Evolutionary conservation across 2,329 filamentous ascomycete species (phyloP).

Genomic region (Tolypocladium guangdongense): DNA sequence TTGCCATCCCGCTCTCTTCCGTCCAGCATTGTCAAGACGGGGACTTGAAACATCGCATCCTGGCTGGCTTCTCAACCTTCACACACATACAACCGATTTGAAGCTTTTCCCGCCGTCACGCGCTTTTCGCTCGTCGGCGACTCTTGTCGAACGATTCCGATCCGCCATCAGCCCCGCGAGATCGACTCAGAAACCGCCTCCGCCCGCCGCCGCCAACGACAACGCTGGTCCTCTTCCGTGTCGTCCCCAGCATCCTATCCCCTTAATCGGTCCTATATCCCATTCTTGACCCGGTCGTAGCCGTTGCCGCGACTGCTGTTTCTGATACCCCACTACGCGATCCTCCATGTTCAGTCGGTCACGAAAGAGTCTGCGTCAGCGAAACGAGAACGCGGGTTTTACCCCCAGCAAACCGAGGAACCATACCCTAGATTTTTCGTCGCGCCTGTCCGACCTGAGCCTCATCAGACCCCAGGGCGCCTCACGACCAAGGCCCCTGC

Average conservation of each 20-base stretch:
- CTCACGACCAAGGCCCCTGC: conserved; percentile 14
- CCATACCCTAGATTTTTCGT: conserved; percentile 12
- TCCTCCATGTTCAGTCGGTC: conserved; percentile 28
- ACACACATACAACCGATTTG: conserved; percentile 2
- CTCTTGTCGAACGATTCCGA: neutral
- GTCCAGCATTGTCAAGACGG: conserved; percentile 6
- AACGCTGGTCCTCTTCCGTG: neutral
- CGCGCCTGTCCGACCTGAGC: conserved; percentile 17
- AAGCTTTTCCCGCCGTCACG: neutral
- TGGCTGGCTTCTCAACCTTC: conserved; percentile 1
- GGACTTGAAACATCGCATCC: conserved; percentile 9
- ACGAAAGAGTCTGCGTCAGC: conserved; percentile 17
- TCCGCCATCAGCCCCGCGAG: neutral
- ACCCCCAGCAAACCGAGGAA: conserved; percentile 2
- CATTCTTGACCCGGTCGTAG: neutral
- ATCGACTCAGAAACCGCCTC: neutral
- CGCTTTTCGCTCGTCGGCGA: neutral
- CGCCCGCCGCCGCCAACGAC: neutral
- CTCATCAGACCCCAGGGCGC: conserved; percentile 15
- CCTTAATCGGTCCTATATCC: neutral
- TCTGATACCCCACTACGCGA: conserved; percentile 7
- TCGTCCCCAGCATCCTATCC: neutral
- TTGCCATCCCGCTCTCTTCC: conserved; percentile 5
- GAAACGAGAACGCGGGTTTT: conserved; percentile 10
- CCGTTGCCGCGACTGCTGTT: conserved; percentile 1